These are phyloP conservation scores for Entomortierella beljakovae DNA, from an alignment of 192 early-diverging fungal genomes.

Conservation along the genomic window DNA sequence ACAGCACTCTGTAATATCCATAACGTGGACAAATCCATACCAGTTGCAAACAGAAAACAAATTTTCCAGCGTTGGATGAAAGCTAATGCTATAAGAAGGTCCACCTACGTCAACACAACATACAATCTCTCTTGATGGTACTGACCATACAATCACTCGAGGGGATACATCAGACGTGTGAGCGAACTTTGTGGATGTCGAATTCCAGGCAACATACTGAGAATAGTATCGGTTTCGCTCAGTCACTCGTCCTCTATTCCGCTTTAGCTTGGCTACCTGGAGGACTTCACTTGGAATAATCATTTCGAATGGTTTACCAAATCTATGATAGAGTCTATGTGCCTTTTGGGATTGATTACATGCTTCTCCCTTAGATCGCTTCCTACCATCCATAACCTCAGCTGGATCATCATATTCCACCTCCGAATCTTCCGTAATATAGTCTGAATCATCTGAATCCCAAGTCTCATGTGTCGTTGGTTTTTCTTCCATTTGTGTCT, in stretches of 20 bases:
- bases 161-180: constrained; percentile 60
- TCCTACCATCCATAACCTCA: neutral
- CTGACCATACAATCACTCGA: constrained; percentile 59
- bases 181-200: constrained; percentile 58
- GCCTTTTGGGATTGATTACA: neutral
- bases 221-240: constrained; percentile 30
- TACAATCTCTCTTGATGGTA: constrained; percentile 50
- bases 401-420: constrained; percentile 7
- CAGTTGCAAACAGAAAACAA: constrained; percentile 61
- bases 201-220: constrained; percentile 62
- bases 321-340: constrained; percentile 29
- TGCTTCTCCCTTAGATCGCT: neutral
- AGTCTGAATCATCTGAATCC: constrained; percentile 14
- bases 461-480: neutral
- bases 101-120: constrained; percentile 57
- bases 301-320: constrained; percentile 23
- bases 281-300: constrained; percentile 17
- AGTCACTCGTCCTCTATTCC: neutral
- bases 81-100: constrained; percentile 54
- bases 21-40: constrained; percentile 66
- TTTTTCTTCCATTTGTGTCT: neutral
- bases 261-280: neutral
- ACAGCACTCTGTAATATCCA: constrained; percentile 53
- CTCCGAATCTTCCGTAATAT: constrained; percentile 17
- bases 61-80: constrained; percentile 59